Evolutionary conservation across 1,284 basidiomycete genomes (phyloP).

Genomic region (Caloboletus inedulis): DNA sequence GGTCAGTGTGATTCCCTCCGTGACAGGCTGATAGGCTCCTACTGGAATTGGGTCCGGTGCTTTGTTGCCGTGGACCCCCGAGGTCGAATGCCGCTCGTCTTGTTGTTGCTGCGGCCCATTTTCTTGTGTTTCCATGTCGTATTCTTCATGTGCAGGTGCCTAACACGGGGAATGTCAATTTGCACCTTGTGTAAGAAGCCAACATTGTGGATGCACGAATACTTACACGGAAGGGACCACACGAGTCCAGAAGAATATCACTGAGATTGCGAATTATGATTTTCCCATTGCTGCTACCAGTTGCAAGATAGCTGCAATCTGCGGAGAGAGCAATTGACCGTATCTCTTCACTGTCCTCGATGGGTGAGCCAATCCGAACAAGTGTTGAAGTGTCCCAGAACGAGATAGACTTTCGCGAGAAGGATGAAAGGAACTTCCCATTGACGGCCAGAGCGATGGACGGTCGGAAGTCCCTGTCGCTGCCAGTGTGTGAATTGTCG

Average conservation of each 20-base stretch:
- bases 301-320: not conserved
- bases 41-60: not conserved
- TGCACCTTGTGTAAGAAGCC: no score
- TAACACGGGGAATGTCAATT: no score
- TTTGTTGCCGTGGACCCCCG: no score
- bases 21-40: not conserved
- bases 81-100: no score
- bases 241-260: no score
- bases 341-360: not conserved
- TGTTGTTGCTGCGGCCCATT: no score
- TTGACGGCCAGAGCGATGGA: not conserved
- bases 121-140: no score
- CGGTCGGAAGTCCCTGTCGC: rapidly evolving
- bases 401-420: rapidly evolving
- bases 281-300: not conserved
- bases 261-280: no score
- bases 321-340: not conserved
- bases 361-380: not conserved
- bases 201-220: no score
- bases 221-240: no score
- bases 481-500: not conserved
- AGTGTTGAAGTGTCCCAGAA: not conserved
- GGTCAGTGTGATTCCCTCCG: not conserved
- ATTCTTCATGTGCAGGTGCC: no score
- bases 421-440: not conserved